Conservation (phyloP, 169 alveolate genomes). For the Plasmodium ovale region DNA sequence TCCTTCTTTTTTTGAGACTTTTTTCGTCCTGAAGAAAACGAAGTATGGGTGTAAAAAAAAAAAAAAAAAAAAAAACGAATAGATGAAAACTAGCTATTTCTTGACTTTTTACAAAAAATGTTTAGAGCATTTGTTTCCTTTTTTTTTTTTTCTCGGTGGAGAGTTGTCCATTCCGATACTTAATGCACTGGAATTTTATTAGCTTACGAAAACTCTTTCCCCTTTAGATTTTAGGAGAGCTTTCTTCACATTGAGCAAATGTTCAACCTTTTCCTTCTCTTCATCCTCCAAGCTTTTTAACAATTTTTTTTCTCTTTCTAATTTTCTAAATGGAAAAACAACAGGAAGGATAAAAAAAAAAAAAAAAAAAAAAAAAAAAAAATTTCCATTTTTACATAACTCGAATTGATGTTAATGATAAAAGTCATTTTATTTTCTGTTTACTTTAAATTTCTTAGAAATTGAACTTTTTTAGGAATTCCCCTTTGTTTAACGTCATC, state of each 20-base stretch:
- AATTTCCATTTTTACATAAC: not conserved
- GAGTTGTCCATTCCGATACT: too few species aligned
- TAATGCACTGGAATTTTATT: not conserved
- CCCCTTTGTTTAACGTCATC: not conserved
- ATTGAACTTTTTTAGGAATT: conserved; percentile 31
- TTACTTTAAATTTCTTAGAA: conserved; percentile 30
- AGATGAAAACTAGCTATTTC: too few species aligned
- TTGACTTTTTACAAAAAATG: too few species aligned
- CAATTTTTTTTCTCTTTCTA: conserved; percentile 33
- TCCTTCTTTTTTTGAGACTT: conserved; percentile 50
- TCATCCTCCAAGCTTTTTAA: conserved; percentile 22
- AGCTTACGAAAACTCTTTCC: conserved; percentile 55
- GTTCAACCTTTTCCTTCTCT: conserved; percentile 36
- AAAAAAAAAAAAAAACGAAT: not conserved
- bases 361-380: conserved; percentile 1
- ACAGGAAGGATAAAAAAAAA: not conserved
- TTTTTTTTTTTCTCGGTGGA: too few species aligned
- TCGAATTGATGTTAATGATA: too few species aligned
- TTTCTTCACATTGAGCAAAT: conserved; percentile 25
- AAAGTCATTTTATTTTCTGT: not conserved
- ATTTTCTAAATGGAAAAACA: conserved; percentile 11
- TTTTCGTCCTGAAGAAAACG: conserved; percentile 70
- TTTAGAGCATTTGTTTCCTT: too few species aligned
- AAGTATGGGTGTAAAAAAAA: not conserved
- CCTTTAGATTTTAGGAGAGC: conserved; percentile 58